Base-by-base conservation (phyloP, 805 yeast species). In the Candida suzukii region DNA sequence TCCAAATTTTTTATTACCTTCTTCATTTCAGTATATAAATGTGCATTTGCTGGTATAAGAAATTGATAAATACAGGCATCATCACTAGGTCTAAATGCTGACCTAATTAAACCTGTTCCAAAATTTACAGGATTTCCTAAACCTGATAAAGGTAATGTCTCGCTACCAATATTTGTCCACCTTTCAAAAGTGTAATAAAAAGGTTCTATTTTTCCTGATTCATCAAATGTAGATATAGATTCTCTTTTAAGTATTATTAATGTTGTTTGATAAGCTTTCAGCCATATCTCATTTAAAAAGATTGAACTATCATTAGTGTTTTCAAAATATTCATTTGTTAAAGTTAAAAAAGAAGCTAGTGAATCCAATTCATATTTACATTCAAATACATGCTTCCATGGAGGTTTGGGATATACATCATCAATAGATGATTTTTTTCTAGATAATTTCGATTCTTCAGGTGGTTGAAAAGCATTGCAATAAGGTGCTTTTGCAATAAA, bases 391-490 rank as follows among this genome's bases (percentile, higher is more conserved):
- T 67, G 67, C 16, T 58, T 57, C 79, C 88, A 84, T 44, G 83
- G 76, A 2, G 88, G 90, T 6, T 52, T 51, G 1, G 96, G 96
- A 28, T 51, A 57, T 5, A 88, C 95, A 4, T 60, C 54, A 56
- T 88, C 96, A 39, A 67, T 58, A 1, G 80, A 72, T 7, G 83
- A 66, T 2, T 70, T 61, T 25, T 74, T 78, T 30, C 66, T 65
- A 33, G 64, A 66, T 22, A 82, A 66, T 0, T 64, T 65, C 1
- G 80, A 70, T 6, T 54, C 63, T 3, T 64, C 64, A 0, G 96
- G 96, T 1, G 96, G 95, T 53, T 88, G 95, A 66, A 86, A 88
- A 0, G 96, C 96, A 60, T 88, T 88, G 61, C 96, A 88, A 59
- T 85, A 88, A 0, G 96, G 95, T 6, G 82, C 74, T 21, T 62